Conservation (phyloP, 208 protist species). For the Leishmania martiniquensis region DNA sequence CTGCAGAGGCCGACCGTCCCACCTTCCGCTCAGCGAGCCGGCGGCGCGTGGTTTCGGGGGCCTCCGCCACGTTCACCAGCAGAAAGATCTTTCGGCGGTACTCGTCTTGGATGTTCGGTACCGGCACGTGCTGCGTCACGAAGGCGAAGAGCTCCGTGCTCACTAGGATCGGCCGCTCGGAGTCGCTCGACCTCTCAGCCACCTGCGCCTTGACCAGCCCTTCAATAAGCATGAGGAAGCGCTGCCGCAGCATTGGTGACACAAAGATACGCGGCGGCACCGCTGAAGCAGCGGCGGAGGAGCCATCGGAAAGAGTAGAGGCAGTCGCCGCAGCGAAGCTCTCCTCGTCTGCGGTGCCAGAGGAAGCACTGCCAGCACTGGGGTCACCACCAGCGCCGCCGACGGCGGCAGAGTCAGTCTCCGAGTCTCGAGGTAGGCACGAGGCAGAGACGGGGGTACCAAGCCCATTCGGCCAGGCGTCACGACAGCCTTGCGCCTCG, state of each 20-base stretch:
- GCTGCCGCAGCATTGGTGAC: constrained; percentile 59
- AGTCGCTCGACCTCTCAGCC: constrained; percentile 43
- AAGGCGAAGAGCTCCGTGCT: constrained; percentile 80
- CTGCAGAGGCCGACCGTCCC: constrained; percentile 3
- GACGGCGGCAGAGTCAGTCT: neutral
- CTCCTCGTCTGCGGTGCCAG: neutral
- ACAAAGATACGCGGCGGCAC: constrained; percentile 31
- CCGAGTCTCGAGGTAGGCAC: neutral
- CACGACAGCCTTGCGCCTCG: neutral
- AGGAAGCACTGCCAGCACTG: neutral
- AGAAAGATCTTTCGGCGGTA: constrained; percentile 92
- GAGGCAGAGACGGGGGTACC: neutral
- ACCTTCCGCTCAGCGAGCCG: constrained; percentile 24
- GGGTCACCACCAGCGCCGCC: constrained; percentile 1
- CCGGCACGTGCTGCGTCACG: constrained; percentile 71
- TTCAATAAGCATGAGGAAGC: constrained; percentile 84
- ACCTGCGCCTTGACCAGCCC: constrained; percentile 78
- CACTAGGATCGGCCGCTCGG: constrained; percentile 61
- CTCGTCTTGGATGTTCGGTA: constrained; percentile 92
- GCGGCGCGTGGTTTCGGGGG: constrained; percentile 46
- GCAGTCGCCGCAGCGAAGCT: neutral
- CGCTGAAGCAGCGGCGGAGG: neutral
- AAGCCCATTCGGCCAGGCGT: neutral
- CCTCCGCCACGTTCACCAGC: constrained; percentile 84
- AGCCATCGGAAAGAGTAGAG: neutral